These are phyloP conservation scores for Porogramme epimiltina DNA, from an alignment of 1,284 basidiomycete species.

Conservation along the genomic window DNA sequence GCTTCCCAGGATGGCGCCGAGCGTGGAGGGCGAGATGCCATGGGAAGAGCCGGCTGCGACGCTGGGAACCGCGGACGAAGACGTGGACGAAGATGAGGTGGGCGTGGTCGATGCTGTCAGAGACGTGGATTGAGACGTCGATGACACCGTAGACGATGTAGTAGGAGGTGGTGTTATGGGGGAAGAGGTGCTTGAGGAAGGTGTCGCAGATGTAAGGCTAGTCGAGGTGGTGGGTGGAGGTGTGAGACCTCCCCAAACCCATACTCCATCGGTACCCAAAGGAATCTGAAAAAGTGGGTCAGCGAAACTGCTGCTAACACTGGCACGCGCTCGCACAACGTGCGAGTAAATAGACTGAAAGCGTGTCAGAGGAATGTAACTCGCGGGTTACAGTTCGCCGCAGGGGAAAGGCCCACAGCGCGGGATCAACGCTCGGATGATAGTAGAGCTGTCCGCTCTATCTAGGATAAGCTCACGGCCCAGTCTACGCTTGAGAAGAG, in stretches of 20 bases:
- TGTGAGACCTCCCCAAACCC: conserved; percentile 66
- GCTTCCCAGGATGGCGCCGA: conserved; percentile 38
- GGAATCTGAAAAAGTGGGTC: conserved; percentile 56
- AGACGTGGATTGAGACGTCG: conserved; percentile 9
- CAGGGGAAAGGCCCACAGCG: too few species aligned
- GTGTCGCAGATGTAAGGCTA: conserved; percentile 21
- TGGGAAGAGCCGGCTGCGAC: conserved; percentile 26
- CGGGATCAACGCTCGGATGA: too few species aligned
- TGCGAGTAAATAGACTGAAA: background rate
- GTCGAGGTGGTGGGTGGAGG: conserved; percentile 43
- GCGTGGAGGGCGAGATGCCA: conserved; percentile 27
- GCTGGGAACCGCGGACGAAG: conserved; percentile 24
- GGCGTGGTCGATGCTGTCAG: conserved; percentile 7
- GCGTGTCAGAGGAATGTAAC: too few species aligned
- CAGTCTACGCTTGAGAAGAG: too few species aligned
- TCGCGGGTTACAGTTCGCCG: too few species aligned
- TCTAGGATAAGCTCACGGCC: too few species aligned
- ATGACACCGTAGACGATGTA: conserved; percentile 9
- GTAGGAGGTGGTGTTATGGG: conserved; percentile 30
- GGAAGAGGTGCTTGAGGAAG: conserved; percentile 26
- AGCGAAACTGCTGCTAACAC: background rate
- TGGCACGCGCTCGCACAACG: background rate
- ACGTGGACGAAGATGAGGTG: conserved; percentile 17
- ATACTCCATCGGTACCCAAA: conserved; percentile 55
- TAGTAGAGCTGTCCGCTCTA: too few species aligned